Base-by-base conservation (phyloP, 1,139 yeast species). In the Yarrowia galli region DNA sequence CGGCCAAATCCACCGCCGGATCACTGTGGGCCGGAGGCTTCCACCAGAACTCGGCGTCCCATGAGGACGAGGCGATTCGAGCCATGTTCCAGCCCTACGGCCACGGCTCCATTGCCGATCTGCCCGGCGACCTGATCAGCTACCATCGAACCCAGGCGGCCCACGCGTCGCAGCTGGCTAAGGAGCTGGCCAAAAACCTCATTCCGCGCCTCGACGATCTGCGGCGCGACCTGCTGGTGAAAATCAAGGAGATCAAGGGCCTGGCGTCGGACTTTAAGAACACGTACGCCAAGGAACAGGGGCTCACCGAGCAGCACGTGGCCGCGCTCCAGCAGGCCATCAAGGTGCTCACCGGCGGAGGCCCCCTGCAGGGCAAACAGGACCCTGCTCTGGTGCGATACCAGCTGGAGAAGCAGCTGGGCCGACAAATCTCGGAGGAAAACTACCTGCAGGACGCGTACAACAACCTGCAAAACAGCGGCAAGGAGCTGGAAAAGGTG, bases 191-290 rank as follows among this genome's bases (percentile, higher is more conserved):
- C 68, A 80, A 82, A 63, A 84, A 86, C 45, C 86, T 92, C 20
- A 86, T 93, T 63, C 98, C 98, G 53, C 85, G 96, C 71, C 81
- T 93, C 56, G 97, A 92, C 75, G 97, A 91, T 74, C 82, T 93
- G 73, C 85, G 96, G 73, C 85, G 91, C 70, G 98, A 92, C 76
- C 81, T 93, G 70, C 79, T 89, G 70, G 87, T 91, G 66, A 92
- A 93, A 76, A 91, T 92, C 71, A 92, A 89, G 78, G 98, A 93
- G 77, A 92, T 93, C 73, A 89, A 88, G 75, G 85, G 89, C 68
- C 80, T 92, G 70, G 89, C 89, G 72, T 87, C 91, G 58, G 98
- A 93, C 77, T 93, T 93, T 79, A 89, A 89, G 74, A 90, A 89
- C 75, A 85, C 86, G 68, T 88, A 92, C 71, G 81, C 83, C 45